These are phyloP conservation scores for Lichtheimia ornata DNA, from an alignment of 371 early-diverging fungal species.

Conservation along the genomic window DNA sequence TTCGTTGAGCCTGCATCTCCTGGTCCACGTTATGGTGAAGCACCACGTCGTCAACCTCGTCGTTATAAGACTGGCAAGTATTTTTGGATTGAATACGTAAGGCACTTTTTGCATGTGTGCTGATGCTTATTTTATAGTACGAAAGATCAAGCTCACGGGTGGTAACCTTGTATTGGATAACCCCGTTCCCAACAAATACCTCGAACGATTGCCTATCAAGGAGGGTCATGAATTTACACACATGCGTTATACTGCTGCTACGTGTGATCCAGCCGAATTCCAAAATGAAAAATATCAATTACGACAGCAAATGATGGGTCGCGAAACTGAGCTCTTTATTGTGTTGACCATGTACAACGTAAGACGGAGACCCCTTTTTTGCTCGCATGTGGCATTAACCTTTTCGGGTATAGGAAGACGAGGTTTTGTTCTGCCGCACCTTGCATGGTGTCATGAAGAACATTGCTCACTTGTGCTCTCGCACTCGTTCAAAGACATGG, in stretches of 20 bases:
- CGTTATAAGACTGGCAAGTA: constrained; percentile 62
- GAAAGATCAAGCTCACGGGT: constrained; percentile 65
- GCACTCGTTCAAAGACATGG: constrained; percentile 80
- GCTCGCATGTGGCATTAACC: background rate
- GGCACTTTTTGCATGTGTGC: background rate
- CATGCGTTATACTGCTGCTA: constrained; percentile 90
- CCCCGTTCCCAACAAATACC: constrained; percentile 69
- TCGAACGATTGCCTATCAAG: constrained; percentile 58
- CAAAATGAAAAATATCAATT: constrained; percentile 71
- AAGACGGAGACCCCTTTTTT: constrained; percentile 21
- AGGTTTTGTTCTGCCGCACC: constrained; percentile 86
- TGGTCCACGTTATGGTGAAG: constrained; percentile 50
- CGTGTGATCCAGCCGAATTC: constrained; percentile 86
- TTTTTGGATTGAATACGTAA: background rate
- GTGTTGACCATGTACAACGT: constrained; percentile 88
- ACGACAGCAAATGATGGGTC: constrained; percentile 73
- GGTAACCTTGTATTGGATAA: constrained; percentile 82
- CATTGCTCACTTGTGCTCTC: constrained; percentile 84
- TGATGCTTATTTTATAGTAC: constrained; percentile 26
- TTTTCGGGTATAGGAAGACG: constrained; percentile 74
- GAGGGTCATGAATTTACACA: constrained; percentile 74
- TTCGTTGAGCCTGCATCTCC: constrained; percentile 22
- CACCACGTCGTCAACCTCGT: constrained; percentile 56
- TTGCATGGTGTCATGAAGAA: constrained; percentile 91
- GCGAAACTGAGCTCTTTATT: constrained; percentile 85